phyloP scores from a whole-genome alignment of 2,329 filamentous ascomycete genomes.

The Pleoardoris graminearum region DNA sequence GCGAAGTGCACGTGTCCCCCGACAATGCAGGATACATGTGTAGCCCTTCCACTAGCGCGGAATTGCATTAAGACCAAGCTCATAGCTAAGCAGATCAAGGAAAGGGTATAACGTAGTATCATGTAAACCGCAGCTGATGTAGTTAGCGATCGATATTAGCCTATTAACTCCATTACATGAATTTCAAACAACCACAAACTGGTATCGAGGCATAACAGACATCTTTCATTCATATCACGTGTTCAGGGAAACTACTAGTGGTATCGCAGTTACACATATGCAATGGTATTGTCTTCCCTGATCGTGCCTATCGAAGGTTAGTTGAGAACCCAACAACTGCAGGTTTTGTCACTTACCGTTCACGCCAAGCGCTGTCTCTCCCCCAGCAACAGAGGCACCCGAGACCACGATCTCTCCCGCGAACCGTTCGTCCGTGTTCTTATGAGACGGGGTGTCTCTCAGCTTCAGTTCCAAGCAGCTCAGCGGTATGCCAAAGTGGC shows the following conservation, averaged over 20 bases:
- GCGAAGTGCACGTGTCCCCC: background rate
- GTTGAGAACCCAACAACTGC: background rate
- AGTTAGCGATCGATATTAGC: too few relatives aligned
- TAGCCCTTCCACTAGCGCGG: background rate
- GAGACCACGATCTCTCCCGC: conserved; percentile 66
- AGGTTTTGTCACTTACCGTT: conserved; percentile 33
- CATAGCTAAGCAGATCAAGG: background rate
- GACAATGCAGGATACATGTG: background rate
- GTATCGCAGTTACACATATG: conserved; percentile 46
- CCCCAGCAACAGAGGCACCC: conserved; percentile 73
- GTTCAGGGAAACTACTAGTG: background rate
- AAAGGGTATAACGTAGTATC: background rate
- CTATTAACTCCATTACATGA: too few relatives aligned
- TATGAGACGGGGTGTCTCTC: conserved; percentile 62
- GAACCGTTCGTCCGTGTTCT: conserved; percentile 62
- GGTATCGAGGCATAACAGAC: too few relatives aligned
- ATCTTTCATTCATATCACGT: too few relatives aligned
- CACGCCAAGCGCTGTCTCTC: conserved; percentile 65
- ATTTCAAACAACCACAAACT: too few relatives aligned
- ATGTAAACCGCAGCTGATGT: too few relatives aligned
- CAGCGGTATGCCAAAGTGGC: conserved; percentile 81
- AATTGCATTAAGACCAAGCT: background rate
- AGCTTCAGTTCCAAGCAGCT: conserved; percentile 79
- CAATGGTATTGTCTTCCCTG: conserved; percentile 72
- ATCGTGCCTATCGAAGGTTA: conserved; percentile 59